These are phyloP conservation scores for Talaromyces atroroseus DNA, from an alignment of 2,329 filamentous ascomycete species.

Conservation along the genomic window DNA sequence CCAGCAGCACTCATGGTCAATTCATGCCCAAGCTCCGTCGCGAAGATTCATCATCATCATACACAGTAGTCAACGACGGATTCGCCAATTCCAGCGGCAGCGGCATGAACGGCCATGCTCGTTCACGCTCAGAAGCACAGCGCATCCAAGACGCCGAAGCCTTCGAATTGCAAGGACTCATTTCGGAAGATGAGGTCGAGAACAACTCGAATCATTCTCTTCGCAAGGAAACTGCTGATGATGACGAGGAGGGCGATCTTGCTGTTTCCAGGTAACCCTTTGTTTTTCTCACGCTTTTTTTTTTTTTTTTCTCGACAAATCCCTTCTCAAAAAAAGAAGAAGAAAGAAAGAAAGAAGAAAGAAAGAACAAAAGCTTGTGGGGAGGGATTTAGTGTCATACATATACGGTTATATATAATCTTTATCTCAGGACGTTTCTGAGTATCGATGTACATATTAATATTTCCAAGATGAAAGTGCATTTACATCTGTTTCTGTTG, in stretches of 20 bases:
- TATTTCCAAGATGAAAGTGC: background rate
- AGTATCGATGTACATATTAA: background rate
- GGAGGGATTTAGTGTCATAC: background rate
- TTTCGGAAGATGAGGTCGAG: slow-evolving; percentile 77
- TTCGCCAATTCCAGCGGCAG: slow-evolving; percentile 35
- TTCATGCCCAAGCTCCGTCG: slow-evolving; percentile 7
- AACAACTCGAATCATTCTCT: slow-evolving; percentile 22
- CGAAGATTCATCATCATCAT: slow-evolving; percentile 16
- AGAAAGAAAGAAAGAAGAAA: no score
- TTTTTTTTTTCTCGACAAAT: background rate
- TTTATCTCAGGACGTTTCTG: background rate
- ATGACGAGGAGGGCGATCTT: slow-evolving; percentile 28
- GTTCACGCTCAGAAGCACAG: slow-evolving; percentile 33
- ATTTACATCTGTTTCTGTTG: background rate
- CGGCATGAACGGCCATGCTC: slow-evolving; percentile 45
- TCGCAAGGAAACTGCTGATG: slow-evolving; percentile 24
- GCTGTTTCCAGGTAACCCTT: background rate
- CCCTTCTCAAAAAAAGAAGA: no score
- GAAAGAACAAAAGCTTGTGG: no score
- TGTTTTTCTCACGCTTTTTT: background rate
- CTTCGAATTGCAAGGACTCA: slow-evolving; percentile 86
- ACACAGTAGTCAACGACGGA: slow-evolving; percentile 30
- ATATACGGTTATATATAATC: background rate
- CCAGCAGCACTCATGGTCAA: slow-evolving; percentile 10
- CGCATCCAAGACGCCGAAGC: slow-evolving; percentile 77